Evolutionary conservation across 306 rosid species (phyloP).

Genomic region (Carpinus fangiana): DNA sequence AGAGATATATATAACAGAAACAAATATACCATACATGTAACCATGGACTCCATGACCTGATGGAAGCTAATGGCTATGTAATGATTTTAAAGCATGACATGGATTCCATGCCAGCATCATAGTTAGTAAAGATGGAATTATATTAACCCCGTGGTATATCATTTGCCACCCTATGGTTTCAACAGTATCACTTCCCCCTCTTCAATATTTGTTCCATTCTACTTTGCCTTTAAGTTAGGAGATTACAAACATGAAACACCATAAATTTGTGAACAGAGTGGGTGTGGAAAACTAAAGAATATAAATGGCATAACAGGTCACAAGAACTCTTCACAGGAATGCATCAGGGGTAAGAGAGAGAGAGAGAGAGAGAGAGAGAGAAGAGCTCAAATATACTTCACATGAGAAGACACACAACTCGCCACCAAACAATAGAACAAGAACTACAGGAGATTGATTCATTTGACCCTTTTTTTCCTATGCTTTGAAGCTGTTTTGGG

Average conservation of each 20-base stretch:
- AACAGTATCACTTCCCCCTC: not conserved
- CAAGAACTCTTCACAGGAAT: not conserved
- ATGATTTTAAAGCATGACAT: not conserved
- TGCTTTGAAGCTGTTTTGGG: too few relatives aligned
- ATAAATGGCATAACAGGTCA: not conserved
- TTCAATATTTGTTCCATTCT: not conserved
- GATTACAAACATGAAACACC: not conserved
- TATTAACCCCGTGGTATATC: not conserved
- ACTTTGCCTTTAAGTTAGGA: not conserved
- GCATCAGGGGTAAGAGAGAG: not conserved
- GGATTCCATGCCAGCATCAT: not conserved
- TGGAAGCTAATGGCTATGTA: conserved; percentile 1
- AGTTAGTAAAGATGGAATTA: not conserved
- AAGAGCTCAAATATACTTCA: not conserved
- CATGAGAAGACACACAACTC: not conserved
- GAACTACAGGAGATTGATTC: not conserved
- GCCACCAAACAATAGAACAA: not conserved
- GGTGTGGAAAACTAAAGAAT: not conserved
- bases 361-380: not conserved
- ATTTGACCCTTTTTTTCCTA: not conserved
- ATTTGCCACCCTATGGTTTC: conserved; percentile 1
- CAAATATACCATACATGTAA: not conserved
- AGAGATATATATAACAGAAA: not conserved
- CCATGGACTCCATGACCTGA: not conserved
- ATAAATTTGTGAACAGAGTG: not conserved